Percentiles rank a stretch among this genome's conserved stretches.
phyloP scores from a whole-genome alignment of 805 yeast species.

The Yarrowia deformans region DNA sequence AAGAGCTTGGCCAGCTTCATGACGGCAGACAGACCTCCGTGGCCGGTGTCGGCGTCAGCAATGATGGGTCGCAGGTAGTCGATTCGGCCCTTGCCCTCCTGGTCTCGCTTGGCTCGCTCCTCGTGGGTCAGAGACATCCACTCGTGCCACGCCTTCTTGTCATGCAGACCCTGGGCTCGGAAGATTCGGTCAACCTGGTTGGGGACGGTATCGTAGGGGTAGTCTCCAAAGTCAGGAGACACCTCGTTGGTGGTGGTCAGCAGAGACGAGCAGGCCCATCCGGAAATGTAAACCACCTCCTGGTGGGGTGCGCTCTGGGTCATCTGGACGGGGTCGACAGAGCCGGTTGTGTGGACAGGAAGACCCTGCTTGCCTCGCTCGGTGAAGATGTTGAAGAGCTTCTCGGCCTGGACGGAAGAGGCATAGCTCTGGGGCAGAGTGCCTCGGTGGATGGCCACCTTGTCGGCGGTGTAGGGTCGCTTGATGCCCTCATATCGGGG shows the following conservation, averaged over 20 bases:
- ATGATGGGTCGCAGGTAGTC: constrained; percentile 68
- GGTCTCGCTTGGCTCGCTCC: constrained; percentile 45
- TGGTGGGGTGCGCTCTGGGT: constrained; percentile 62
- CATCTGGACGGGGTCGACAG: constrained; percentile 69
- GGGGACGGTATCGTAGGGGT: constrained; percentile 75
- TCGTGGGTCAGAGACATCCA: constrained; percentile 49
- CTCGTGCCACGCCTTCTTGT: constrained; percentile 57
- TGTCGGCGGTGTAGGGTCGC: constrained; percentile 61
- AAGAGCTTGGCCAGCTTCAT: constrained; percentile 71
- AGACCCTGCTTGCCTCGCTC: constrained; percentile 52
- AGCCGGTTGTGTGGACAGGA: constrained; percentile 67
- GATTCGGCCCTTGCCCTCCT: constrained; percentile 47
- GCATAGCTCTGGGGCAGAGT: constrained; percentile 53
- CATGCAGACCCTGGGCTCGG: constrained; percentile 66
- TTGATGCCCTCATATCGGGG: constrained; percentile 57
- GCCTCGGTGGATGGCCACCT: constrained; percentile 63
- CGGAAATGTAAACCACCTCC: constrained; percentile 63
- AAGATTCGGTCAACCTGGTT: constrained; percentile 67
- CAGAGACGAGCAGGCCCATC: constrained; percentile 67
- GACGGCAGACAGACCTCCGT: constrained; percentile 66
- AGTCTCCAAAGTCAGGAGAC: constrained; percentile 72
- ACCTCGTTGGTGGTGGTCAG: constrained; percentile 68
- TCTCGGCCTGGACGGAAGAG: constrained; percentile 62
- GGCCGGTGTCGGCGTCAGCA: constrained; percentile 74
- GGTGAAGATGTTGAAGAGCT: constrained; percentile 57